Conservation (phyloP, 2,329 filamentous ascomycete species). For the Huntiella bhutanensis region DNA sequence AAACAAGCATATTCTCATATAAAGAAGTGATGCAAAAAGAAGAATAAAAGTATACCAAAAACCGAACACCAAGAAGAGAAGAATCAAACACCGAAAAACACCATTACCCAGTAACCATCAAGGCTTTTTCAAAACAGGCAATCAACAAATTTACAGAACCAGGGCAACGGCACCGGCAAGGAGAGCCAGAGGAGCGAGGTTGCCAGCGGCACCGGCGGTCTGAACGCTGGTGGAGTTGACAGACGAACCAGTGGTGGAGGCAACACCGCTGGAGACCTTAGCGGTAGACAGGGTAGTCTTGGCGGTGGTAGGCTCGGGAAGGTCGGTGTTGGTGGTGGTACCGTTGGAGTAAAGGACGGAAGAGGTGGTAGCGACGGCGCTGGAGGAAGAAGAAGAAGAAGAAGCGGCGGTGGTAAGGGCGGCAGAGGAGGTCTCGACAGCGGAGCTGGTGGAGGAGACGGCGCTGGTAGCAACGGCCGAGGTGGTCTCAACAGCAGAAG, state of each 20-base stretch:
- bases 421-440: slow-evolving; percentile 10
- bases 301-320: slow-evolving; percentile 15
- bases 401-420: slow-evolving; percentile 15
- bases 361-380: slow-evolving; percentile 15
- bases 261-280: slow-evolving; percentile 6
- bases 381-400: slow-evolving; percentile 16
- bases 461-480: slow-evolving; percentile 16
- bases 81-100: too few relatives aligned
- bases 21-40: too few relatives aligned
- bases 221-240: slow-evolving; percentile 13
- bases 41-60: too few relatives aligned
- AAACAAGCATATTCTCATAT: too few relatives aligned
- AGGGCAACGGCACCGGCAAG: slow-evolving; percentile 8
- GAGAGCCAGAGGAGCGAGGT: slow-evolving; percentile 9
- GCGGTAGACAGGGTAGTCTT: slow-evolving; percentile 14
- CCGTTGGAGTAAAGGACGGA: slow-evolving; percentile 13
- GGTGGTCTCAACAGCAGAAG: slow-evolving; percentile 14
- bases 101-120: too few relatives aligned
- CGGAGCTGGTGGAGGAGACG: background rate
- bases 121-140: too few relatives aligned
- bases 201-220: slow-evolving; percentile 9
- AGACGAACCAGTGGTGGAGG: slow-evolving; percentile 11
- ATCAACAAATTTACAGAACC: slow-evolving; percentile 7
- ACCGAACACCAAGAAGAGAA: too few relatives aligned
- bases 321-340: slow-evolving; percentile 17